Base-by-base conservation (phyloP, 257 asterid species). In the Forsythia viridissima region DNA sequence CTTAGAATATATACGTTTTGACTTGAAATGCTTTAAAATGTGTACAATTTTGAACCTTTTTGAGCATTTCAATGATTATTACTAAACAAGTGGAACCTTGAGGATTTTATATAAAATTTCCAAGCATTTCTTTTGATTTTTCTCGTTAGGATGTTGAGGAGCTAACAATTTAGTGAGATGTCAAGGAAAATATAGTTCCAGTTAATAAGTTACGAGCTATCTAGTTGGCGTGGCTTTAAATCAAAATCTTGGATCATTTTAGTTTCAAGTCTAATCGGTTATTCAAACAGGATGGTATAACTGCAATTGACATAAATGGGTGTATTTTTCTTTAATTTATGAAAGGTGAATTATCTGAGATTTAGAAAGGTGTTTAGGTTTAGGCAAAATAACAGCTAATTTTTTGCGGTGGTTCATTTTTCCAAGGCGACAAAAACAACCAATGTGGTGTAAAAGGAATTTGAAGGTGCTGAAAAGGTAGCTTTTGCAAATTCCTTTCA, bases 381-480 rank as follows among this genome's bases (percentile, higher is more conserved):
- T 39, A 51, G 42, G 51, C 73, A 67, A 41, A 68, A 34, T 73
- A n/a, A 34, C 18, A 73, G 6, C 11, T 18, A 55, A 55, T 18
- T 55, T 55, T 52, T 21, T 61, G 8, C 75, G 6, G 74, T 21
- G 16, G 71, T 68, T 76, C 46, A 24, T 76, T 44, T 78, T 20
- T 24, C 51, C 52, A 16, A 34, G 77, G 57, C 13, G 12, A 57
- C 68, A 24, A 37, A 65, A 44, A 69, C 51, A 48, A 52, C 36
- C 68, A 68, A 43, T 75, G 5, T 75, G 81, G 84, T 75, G 79
- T 42, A 37, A 38, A 55, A 72, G 68, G 76, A 71, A 30, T 79
- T 83, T 71, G 73, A 65, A 67, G 73, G 74, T 42, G 73, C 41
- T 74, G 55, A 41, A 70, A 42, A 71, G 77, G 51, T 57, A 57